Evolutionary conservation across 495 filamentous ascomycete species (phyloP), one percentile per base, ranked within the genome.

Genomic region (Penicillium egyptiacum): DNA sequence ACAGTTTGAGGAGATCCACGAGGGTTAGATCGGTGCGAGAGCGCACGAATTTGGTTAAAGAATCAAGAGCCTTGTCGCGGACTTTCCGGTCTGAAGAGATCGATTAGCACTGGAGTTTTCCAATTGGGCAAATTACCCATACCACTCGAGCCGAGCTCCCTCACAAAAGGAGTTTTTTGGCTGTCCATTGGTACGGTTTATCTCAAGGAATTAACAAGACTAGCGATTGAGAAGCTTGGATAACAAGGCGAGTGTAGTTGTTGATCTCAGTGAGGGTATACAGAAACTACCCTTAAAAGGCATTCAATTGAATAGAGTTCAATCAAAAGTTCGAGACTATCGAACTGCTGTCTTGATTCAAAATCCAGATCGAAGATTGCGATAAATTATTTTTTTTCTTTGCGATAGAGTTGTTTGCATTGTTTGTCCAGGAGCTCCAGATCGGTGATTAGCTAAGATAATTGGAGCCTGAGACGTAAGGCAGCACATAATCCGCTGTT

Each of bases 1-100:
- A 96, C 58, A 98, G 81, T 75, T 97, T 96, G 53, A 95, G 79
- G 31, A 90, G 77, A 48, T 98, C 93, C 60, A 95, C 71, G 19
- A 85, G 78, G 14, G 83, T 77, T 53, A 98, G 84, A 35, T 81
- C 73, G 25, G 82, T 82, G 31, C 83, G 82, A 19, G 85, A 84
- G 56, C 75, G 75, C 65, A 98, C 85, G 75, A 88, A 98, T 41
- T 83, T 82, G 40, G 86, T 86, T 10, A 98, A 84, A 47, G 88
- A 92, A 28, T 80, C 75, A 66, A 98, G 83, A 51, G 91, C 90
- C 46, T 85, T 82, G 69, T 91, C 90, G 66, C 92, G 90, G 57
- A 83, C 85, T 73, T 86, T 87, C 56, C 88, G 85, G 75, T 96
- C 91, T 94, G 53, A 2, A 52, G 16, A 28, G 35, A 19, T 46